Evolutionary conservation across 495 filamentous ascomycete genomes (phyloP), one percentile per base, ranked within the genome.

Genomic region (Parathielavia appendiculata): DNA sequence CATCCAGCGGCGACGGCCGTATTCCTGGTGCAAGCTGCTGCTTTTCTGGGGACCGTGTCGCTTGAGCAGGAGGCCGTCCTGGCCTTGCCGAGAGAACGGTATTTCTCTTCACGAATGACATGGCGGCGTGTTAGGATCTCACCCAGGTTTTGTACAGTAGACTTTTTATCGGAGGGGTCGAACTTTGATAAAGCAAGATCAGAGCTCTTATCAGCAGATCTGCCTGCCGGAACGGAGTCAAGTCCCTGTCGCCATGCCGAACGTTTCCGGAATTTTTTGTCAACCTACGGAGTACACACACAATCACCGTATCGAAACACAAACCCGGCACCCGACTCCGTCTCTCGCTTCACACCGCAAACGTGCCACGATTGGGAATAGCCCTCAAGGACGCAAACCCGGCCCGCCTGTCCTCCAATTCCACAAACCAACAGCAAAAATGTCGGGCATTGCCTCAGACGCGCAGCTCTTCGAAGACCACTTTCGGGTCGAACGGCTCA

Each of bases 61-160:
- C 54, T 50, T 75, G 75, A 40, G 36, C 44, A 8, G 38, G 23
- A 19, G 47, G 43, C 45, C 51, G 52, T 8, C 56, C 56, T 30
- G 38, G 69, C 65, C 61, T 76, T 67, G 57, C 69, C 64, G 48
- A 75, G 32, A 97, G 72, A 1, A 85, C 87, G 49, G 91, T 78
- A 65, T 92, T 95, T 58, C 91, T 83, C 68, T 92, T 95, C 62
- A 90, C 85, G 74, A 97, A 96, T 5, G 91, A 90, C 91, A 95
- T 95, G 11, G 66, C 16, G 41, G 5, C 9, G 44, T 22, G n/a
- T 6, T 30, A 38, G 17, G n/a, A 23, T 30, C 19, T 12, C 34
- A 2, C 16, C 14, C 20, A n/a, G n/a, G n/a, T n/a, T n/a, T n/a
- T n/a, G n/a, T n/a, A n/a, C n/a, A n/a, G n/a, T 6, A 34, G 6